These are phyloP conservation scores for Plenodomus biglobosus DNA, from an alignment of 2,329 filamentous ascomycete species.

Conservation along the genomic window DNA sequence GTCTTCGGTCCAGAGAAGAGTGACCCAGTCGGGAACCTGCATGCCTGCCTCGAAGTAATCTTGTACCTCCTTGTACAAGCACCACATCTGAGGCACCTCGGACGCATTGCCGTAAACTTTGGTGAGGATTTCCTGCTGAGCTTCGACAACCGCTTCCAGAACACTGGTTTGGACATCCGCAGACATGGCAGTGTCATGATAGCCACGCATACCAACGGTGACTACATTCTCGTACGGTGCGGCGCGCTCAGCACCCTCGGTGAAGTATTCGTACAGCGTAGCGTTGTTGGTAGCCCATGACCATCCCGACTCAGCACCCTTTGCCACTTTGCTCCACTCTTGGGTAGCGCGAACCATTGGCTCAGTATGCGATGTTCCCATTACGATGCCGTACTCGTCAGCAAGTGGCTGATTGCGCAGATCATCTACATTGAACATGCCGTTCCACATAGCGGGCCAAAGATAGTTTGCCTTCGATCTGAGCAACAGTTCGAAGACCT, in stretches of 20 bases:
- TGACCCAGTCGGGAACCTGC: conserved; percentile 65
- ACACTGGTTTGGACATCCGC: conserved; percentile 59
- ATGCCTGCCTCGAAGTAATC: conserved; percentile 68
- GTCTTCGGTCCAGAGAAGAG: conserved; percentile 69
- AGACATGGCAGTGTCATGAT: conserved; percentile 65
- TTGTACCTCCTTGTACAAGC: conserved; percentile 73
- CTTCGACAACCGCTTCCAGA: conserved; percentile 61
- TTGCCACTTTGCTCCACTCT: conserved; percentile 51
- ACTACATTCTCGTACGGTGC: conserved; percentile 67
- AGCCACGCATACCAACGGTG: conserved; percentile 70
- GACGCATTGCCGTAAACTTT: conserved; percentile 57
- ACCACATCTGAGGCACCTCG: conserved; percentile 69
- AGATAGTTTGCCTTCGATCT: conserved; percentile 72
- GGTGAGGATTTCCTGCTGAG: conserved; percentile 61
- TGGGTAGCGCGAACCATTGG: conserved; percentile 65
- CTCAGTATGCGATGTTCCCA: conserved; percentile 73
- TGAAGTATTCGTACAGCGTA: conserved; percentile 69
- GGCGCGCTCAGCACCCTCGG: conserved; percentile 65
- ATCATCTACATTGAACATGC: conserved; percentile 73
- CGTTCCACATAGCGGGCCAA: conserved; percentile 72
- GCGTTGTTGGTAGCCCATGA: conserved; percentile 69
- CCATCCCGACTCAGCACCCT: conserved; percentile 59
- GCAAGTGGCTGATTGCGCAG: conserved; percentile 67
- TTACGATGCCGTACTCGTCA: conserved; percentile 72
- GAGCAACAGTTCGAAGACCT: conserved; percentile 71